Base-by-base conservation (phyloP, 2,329 filamentous ascomycete species). In the Colletotrichum sojae region DNA sequence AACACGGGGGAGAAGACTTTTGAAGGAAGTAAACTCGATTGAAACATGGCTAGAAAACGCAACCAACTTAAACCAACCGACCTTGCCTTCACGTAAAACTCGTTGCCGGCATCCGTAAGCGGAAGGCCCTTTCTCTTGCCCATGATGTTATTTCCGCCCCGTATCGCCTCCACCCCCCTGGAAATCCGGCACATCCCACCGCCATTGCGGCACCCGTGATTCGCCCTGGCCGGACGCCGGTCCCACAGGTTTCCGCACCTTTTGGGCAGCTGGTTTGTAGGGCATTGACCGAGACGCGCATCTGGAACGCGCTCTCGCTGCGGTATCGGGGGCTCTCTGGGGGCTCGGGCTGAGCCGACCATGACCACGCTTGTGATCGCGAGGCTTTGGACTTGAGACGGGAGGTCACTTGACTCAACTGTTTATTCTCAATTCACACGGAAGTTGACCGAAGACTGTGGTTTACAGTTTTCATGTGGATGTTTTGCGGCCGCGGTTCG, bases 91-190 rank as follows among this genome's bases (percentile, higher is more conserved):
- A 18, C 13, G n/a, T 15, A 66, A 52, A 56, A 52, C 36, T 56
- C 63, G 48, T 52, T 16, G 45, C 13, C 55, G 18, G 43, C 52
- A 25, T 56, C 55, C 51, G 18, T 53, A 58, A 68, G 60, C 65
- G 53, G 53, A 48, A 46, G 53, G n/a, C 3, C 43, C 55, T 36
- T 62, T 36, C 43, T 39, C 22, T 12, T 15, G 36, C 48, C 48
- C 31, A 52, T 66, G 66, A 69, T 69, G 49, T 69, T 69, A 66
- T 61, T 69, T 60, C 67, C 67, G 67, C 36, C 56, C 18, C 45
- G 39, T 48, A 52, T 61, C 55, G 51, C 55, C 62, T 65, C 66
- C 66, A 56, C 62, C 62, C 43, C 51, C 52, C 53, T 53, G 53
- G 51, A 63, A 53, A 67, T 46, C 45, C 67, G 56, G 56, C 49